These are phyloP conservation scores for Viridothelium virens DNA, from an alignment of 495 filamentous ascomycete species.

Conservation along the genomic window DNA sequence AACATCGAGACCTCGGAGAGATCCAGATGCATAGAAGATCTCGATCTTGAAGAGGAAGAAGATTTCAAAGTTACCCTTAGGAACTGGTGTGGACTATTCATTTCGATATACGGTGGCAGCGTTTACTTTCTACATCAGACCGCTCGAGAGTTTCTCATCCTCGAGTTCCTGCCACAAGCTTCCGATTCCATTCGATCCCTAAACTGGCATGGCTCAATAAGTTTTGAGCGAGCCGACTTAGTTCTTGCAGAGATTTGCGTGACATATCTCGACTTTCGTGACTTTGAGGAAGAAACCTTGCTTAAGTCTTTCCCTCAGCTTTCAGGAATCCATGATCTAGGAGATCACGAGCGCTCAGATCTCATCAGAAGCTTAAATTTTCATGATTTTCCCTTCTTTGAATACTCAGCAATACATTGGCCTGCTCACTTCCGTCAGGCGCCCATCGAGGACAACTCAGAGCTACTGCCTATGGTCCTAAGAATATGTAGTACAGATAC, in stretches of 20 bases:
- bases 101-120: constrained; percentile 11
- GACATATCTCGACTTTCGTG: background rate
- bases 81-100: constrained; percentile 19
- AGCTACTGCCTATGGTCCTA: background rate
- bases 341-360: background rate
- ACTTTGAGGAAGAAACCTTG: background rate
- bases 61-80: background rate
- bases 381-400: background rate
- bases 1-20: background rate
- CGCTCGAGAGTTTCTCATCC: constrained; percentile 19
- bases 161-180: constrained; percentile 1
- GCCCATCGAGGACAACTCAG: background rate
- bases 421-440: background rate
- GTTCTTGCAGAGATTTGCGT: background rate
- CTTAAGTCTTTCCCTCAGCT: background rate
- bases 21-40: background rate
- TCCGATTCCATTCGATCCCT: constrained; percentile 3
- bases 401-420: background rate
- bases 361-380: background rate
- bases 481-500: background rate
- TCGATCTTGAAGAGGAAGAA: background rate
- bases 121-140: constrained; percentile 23
- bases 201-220: constrained; percentile 13
- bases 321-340: background rate
- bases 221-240: constrained; percentile 11